phyloP scores from a whole-genome alignment of 208 protist species.

The Acanthamoeba castellanii region DNA sequence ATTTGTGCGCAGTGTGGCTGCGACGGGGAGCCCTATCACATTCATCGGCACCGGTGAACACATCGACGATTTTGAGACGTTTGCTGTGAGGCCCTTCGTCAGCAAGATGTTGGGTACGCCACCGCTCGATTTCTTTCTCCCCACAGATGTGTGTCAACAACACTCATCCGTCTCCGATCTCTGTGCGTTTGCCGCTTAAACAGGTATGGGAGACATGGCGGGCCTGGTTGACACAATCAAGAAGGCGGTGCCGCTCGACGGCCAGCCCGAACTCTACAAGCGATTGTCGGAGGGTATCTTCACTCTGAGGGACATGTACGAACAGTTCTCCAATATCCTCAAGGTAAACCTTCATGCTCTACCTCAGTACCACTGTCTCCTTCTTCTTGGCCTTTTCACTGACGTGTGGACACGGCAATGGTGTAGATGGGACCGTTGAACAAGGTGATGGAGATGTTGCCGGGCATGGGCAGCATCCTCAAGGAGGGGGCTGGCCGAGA shows the following conservation, averaged over 20 bases:
- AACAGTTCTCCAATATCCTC: slow-evolving; percentile 96
- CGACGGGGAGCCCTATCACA: slow-evolving; percentile 97
- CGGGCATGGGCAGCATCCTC: slow-evolving; percentile 91
- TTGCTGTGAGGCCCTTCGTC: slow-evolving; percentile 89
- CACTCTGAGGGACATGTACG: slow-evolving; percentile 97
- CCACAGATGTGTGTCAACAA: too few relatives aligned
- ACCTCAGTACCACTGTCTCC: neutral
- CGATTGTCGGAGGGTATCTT: slow-evolving; percentile 95
- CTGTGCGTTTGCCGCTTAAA: slow-evolving; percentile 90
- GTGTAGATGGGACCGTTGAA: slow-evolving; percentile 84
- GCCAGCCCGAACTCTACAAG: slow-evolving; percentile 92
- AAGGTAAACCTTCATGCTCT: slow-evolving; percentile 94
- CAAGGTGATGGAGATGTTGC: slow-evolving; percentile 95
- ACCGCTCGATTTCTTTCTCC: slow-evolving; percentile 85
- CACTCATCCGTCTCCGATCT: neutral
- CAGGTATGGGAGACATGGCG: slow-evolving; percentile 97
- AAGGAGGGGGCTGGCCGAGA: slow-evolving; percentile 87
- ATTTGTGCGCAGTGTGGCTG: slow-evolving; percentile 91
- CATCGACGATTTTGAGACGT: slow-evolving; percentile 97
- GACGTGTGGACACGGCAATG: neutral
- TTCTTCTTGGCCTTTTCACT: neutral
- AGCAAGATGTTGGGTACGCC: slow-evolving; percentile 84
- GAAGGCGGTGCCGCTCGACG: slow-evolving; percentile 88
- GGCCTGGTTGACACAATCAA: slow-evolving; percentile 95
- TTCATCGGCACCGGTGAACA: slow-evolving; percentile 99